Evolutionary conservation across 2,329 filamentous ascomycete species (phyloP).

Genomic region (Trichothecium sympodiale): DNA sequence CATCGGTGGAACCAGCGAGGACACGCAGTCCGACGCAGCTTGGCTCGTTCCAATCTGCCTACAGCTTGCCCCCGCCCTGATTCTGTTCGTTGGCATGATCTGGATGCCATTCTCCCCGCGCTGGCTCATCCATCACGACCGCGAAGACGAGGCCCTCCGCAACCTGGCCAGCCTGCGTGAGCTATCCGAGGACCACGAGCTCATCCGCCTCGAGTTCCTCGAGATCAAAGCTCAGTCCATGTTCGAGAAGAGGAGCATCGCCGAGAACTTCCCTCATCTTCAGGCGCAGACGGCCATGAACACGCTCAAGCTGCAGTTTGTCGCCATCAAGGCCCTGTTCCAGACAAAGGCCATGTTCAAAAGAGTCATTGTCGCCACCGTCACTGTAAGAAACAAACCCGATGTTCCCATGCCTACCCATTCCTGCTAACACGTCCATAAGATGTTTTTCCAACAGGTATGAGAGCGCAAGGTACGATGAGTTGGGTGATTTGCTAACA

Average conservation of each 20-base stretch:
- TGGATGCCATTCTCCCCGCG: conserved; percentile 74
- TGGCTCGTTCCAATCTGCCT: conserved; percentile 67
- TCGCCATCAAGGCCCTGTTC: conserved; percentile 55
- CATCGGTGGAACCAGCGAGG: conserved; percentile 42
- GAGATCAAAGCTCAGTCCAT: conserved; percentile 71
- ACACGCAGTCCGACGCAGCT: conserved; percentile 50
- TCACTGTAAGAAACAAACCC: conserved; percentile 29
- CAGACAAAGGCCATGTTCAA: conserved; percentile 55
- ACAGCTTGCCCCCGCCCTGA: conserved; percentile 54
- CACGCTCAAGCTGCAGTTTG: conserved; percentile 57
- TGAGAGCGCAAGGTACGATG: no score
- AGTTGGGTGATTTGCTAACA: neutral
- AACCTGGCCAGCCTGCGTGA: conserved; percentile 55
- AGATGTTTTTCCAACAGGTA: conserved; percentile 44
- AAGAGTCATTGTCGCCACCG: conserved; percentile 50
- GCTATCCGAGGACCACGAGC: conserved; percentile 50
- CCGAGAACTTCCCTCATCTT: conserved; percentile 57
- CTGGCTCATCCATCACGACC: conserved; percentile 61
- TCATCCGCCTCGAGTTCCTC: conserved; percentile 66
- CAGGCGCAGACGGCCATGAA: conserved; percentile 49
- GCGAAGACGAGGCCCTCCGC: conserved; percentile 54
- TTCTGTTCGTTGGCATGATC: conserved; percentile 60
- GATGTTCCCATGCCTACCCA: no score
- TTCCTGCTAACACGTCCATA: no score
- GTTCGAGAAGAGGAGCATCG: conserved; percentile 62